Base-by-base conservation (phyloP, 179 eudicot genomes). In the Pouteria campechiana region DNA sequence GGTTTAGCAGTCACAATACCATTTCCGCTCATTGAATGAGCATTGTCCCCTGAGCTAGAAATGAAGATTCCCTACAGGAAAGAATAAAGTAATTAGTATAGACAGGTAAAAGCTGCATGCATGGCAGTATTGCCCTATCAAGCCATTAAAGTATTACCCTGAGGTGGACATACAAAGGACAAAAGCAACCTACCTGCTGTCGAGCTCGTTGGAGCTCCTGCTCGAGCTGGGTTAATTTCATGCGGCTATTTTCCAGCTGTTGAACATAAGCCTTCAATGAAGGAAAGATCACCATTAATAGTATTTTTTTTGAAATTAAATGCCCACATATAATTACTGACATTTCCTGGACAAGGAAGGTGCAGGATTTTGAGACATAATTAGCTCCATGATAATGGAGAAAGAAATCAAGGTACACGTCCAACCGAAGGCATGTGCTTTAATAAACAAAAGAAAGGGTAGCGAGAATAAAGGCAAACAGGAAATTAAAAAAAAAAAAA, bases 131-230 rank as follows among this genome's bases (percentile, higher is more conserved):
- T n/a, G 50, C 23, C 13, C 28, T 17, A 37, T 21, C 19, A 14
- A n/a, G 27, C 27, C 20, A 6, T 35, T 44, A 32, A 35, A 21
- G 37, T 32, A 47, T 10, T 35, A 11, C 6, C 17, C 7, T 12
- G 10, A 17, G 13, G 25, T 5, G 19, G 5, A 38, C 5, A 5
- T 17, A 28, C 17, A 11, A 15, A 10, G 25, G 11, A 24, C 7
- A 13, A 30, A 21, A 11, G 25, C 47, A 38, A 25, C 25, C 51
- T 50, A 84, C 95, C 95, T 89, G 95, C 52, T 85, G 93, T 18
- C 95, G 93, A 36, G 95, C 89, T 49, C 84, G 79, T 53, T 89
- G 97, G 46, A 89, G 83, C 57, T 89, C 97, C 68, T 89, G 97
- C 70, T 84, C 97, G 19, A 89, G 89, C 65, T 89, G 93, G 31